Percentiles rank a stretch among this genome's conserved stretches.
Evolutionary conservation across 371 early-diverging fungal genomes (phyloP).

Genomic region (Chytridiales sp.): DNA sequence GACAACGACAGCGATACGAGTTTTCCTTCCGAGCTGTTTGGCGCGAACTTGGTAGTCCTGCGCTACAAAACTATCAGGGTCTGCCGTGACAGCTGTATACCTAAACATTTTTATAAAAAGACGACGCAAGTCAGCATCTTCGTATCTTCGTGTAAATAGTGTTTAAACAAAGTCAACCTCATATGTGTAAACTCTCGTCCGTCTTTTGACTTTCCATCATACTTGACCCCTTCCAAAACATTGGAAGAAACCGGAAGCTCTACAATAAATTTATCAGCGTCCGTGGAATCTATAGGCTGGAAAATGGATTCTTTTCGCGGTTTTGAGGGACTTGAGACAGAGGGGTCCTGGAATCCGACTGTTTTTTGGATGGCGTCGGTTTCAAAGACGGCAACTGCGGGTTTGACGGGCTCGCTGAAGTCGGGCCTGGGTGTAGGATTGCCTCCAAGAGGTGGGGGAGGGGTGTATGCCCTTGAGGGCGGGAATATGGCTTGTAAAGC

Average conservation of each 20-base stretch:
- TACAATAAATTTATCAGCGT: conserved; percentile 31
- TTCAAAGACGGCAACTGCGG: background rate
- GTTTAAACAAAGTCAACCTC: background rate
- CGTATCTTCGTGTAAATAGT: no score
- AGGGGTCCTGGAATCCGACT: background rate
- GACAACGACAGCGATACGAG: conserved; percentile 65
- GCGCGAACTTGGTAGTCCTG: conserved; percentile 28
- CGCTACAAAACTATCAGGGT: conserved; percentile 39
- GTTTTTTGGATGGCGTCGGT: no score
- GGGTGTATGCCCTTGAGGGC: no score
- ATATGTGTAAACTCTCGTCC: conserved; percentile 39
- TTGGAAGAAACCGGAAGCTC: conserved; percentile 34
- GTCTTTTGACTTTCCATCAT: background rate
- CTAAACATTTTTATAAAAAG: conserved; percentile 1
- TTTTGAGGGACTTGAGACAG: background rate
- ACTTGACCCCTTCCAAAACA: conserved; percentile 22
- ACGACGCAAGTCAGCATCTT: no score
- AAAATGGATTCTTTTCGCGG: conserved; percentile 1
- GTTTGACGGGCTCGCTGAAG: no score
- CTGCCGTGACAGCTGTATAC: conserved; percentile 48
- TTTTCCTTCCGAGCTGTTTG: conserved; percentile 45
- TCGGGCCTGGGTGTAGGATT: no score
- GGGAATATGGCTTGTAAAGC: no score
- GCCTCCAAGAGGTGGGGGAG: no score
- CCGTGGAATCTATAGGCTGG: conserved; percentile 7